A percentile compares a stretch with the other conserved stretches of the same genome.
phyloP scores from a whole-genome alignment of 371 early-diverging fungal genomes.

The Dichotomocladium elegans region DNA sequence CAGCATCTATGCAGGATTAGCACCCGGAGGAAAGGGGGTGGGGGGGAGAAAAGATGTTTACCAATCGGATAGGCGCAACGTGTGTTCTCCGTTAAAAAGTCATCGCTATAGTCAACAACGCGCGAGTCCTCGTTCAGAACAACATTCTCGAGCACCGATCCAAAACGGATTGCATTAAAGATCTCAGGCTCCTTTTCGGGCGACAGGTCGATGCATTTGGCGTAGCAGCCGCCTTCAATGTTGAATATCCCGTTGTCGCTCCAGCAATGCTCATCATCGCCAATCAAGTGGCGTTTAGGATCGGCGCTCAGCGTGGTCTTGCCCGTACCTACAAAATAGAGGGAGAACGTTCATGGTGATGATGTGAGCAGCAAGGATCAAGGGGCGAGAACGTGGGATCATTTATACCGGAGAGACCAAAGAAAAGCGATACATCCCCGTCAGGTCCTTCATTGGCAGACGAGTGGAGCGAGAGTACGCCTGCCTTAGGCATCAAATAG shows the following conservation, averaged over 20 bases:
- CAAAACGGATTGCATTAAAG: conserved; percentile 93
- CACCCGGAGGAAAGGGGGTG: no score
- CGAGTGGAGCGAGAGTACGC: conserved; percentile 95
- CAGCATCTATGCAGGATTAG: neutral
- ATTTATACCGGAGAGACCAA: conserved; percentile 83
- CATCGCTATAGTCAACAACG: conserved; percentile 84
- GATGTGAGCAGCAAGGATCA: neutral
- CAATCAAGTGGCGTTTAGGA: conserved; percentile 89
- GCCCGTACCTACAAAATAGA: conserved; percentile 78
- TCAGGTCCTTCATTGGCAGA: conserved; percentile 91
- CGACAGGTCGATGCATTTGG: conserved; percentile 93
- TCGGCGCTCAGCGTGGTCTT: conserved; percentile 98
- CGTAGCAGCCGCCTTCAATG: conserved; percentile 99
- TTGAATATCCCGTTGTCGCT: conserved; percentile 93
- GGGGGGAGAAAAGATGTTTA: no score
- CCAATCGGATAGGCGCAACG: conserved; percentile 96
- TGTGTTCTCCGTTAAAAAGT: conserved; percentile 92
- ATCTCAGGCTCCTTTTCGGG: conserved; percentile 98
- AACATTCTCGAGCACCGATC: conserved; percentile 95
- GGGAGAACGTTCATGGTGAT: neutral
- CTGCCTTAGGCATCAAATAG: conserved; percentile 96
- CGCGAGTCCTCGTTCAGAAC: conserved; percentile 80
- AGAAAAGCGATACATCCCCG: conserved; percentile 96
- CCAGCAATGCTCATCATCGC: conserved; percentile 99
- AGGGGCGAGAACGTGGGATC: neutral